These are phyloP conservation scores for Globisporangium spiculum DNA, from an alignment of 352 stramenopile species.

Conservation along the genomic window DNA sequence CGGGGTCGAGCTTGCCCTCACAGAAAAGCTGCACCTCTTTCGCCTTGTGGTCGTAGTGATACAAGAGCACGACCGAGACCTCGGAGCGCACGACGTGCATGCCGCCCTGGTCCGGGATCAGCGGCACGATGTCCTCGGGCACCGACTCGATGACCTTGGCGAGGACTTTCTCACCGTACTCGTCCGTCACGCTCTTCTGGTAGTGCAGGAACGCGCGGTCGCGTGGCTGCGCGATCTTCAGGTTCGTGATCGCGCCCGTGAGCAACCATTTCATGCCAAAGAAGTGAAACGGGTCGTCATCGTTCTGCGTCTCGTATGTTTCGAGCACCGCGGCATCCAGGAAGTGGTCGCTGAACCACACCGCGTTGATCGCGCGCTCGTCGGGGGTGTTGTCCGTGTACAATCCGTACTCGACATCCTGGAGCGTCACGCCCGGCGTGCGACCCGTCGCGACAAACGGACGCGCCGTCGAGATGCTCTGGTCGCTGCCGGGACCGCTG, in stretches of 20 bases:
- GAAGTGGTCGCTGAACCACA: conserved; percentile 61
- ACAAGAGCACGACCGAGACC: conserved; percentile 63
- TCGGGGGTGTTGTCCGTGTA: conserved; percentile 71
- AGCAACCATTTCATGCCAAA: conserved; percentile 81
- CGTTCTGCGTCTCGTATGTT: conserved; percentile 53
- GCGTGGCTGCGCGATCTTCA: conserved; percentile 52
- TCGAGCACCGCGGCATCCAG: conserved; percentile 68
- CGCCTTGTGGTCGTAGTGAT: conserved; percentile 46
- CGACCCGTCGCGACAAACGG: conserved; percentile 58
- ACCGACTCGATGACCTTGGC: conserved; percentile 62
- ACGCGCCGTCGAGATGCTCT: conserved; percentile 19
- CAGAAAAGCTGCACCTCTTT: conserved; percentile 68
- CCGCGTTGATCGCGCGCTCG: conserved; percentile 55
- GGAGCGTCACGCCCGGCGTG: conserved; percentile 50
- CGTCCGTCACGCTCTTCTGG: conserved; percentile 39
- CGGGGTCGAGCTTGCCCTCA: conserved; percentile 54
- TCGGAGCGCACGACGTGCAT: conserved; percentile 53
- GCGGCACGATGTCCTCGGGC: conserved; percentile 42
- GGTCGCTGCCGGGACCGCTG: conserved; percentile 4
- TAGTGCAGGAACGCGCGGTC: conserved; percentile 68
- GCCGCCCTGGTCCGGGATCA: conserved; percentile 21
- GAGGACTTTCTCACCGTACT: conserved; percentile 51
- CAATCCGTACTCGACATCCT: conserved; percentile 66
- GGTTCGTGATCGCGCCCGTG: conserved; percentile 34
- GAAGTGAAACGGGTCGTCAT: conserved; percentile 64